Base-by-base conservation (phyloP, 805 yeast genomes). In the Wickerhamomyces chambardii region DNA sequence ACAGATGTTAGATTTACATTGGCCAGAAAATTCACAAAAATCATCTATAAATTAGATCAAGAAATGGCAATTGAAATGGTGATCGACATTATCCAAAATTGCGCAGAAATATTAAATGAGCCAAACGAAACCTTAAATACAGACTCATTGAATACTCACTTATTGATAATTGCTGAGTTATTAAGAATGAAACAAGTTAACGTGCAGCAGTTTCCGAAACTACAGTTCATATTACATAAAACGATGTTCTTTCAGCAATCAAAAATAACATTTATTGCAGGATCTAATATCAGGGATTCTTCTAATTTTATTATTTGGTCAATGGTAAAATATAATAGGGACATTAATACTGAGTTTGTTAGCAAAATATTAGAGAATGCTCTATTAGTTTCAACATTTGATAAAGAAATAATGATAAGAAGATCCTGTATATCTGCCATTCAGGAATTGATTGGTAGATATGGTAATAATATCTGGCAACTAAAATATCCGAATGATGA, bases 221-320 rank as follows among this genome's bases (percentile, higher is more conserved):
- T 56, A 3, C 28, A 33, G 1, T 30, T 30, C 1, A 55, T 82
- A 5, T 50, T 76, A 3, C 64, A 65, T 17, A 48, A 43, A 15
- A 64, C 76, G 0, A 54, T 80, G 4, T 75, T 69, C 39, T 69
- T 83, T 34, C 80, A 78, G 37, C 84, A 79, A 41, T 59, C 63
- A 21, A 56, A 68, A 31, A 47, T 75, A 6, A 70, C 76, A 0
- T 59, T 63, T 17, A 59, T 75, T 0, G 52, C 71, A 6, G 95
- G 95, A 1, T 57, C 71, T 2, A 85, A 79, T 44, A 68, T 90
- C 2, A 66, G 95, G 38, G 97, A 89, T 54, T 77, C 96, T 0
- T 75, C 90, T 0, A 83, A 94, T 54, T 89, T 82, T 48, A 73
- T 84, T 0, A 58, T 75, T n/a, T 89, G 97, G 97, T 72, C 95